Evolutionary conservation across 148 eudicot species (phyloP), one percentile per base, ranked within the genome.

Genomic region (Rhododendron griersonianum): DNA sequence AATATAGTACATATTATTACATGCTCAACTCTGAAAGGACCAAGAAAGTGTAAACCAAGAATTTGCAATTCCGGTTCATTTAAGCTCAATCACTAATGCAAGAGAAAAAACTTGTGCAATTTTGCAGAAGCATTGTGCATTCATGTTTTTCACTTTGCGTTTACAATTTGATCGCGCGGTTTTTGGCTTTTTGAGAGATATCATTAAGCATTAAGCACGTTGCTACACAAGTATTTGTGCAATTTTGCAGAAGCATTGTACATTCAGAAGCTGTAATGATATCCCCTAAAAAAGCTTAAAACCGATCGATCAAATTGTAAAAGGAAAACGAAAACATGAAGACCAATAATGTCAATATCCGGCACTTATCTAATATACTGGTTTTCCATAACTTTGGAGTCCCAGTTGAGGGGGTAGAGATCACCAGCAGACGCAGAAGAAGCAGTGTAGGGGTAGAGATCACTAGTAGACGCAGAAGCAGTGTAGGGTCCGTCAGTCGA

Each of bases 391-490:
- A 35, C 2, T 1, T 2, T 35, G 3, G 37, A 35, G 37, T 35
- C 37, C 37, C 37, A 35, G 2, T 35, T 35, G 37, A 35, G 37
- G 37, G 37, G 37, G 37, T 35, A 35, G 2, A 35, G 37, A 35
- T 35, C 37, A 35, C 35, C 1, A 33, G 35, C 35, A 33, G 35
- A 33, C 35, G 35, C 35, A 33, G 35, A 33, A 33, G 35, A 33
- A 0, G 35, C 35, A 33, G 35, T 33, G 35, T 33, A 1, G 35
- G 35, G 35, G 35, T 88, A 78, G 16, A 85, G 83, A 83, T 85
- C 84, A 44, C 33, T 23, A 3, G 81, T 16, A 8, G 78, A 73
- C 3, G 78, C 35, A 28, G 83, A 85, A 14, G 89, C 89, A 16
- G 87, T 81, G 53, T 25, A 76, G 0, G 82, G 78, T 5, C 25